phyloP scores from a whole-genome alignment of 441 rosid genomes.

The Viola pubescens region DNA sequence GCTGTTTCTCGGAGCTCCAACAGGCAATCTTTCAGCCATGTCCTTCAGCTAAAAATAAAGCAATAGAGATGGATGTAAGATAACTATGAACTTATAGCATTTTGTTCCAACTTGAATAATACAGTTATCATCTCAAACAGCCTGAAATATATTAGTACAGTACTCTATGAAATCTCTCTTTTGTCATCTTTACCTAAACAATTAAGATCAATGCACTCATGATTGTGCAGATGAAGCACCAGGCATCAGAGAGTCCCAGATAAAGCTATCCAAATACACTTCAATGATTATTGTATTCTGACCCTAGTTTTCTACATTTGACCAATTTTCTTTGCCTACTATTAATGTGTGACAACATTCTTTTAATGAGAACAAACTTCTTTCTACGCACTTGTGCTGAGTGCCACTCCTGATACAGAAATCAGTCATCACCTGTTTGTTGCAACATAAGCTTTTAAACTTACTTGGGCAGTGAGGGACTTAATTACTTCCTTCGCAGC shows the following conservation, averaged over 20 bases:
- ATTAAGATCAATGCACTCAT: too few relatives aligned
- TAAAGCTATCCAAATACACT: not conserved
- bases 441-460: conserved; percentile 4
- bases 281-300: too few relatives aligned
- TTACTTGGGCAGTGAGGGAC: conserved; percentile 94
- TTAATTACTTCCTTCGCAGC: conserved; percentile 99
- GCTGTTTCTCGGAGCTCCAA: conserved; percentile 50
- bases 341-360: too few relatives aligned
- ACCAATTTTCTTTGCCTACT: too few relatives aligned
- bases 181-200: too few relatives aligned
- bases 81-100: not conserved
- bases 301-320: too few relatives aligned
- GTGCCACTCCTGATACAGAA: not conserved
- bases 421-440: not conserved
- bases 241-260: not conserved
- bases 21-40: conserved; percentile 88
- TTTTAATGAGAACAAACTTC: not conserved
- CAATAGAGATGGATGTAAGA: not conserved
- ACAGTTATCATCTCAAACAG: too few relatives aligned
- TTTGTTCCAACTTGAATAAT: too few relatives aligned
- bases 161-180: too few relatives aligned
- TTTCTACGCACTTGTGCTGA: conserved; percentile 1
- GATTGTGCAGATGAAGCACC: too few relatives aligned
- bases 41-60: conserved; percentile 52
- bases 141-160: too few relatives aligned